These are phyloP conservation scores for Heliamphora pulchella DNA, from an alignment of 179 eudicot species.

Conservation along the genomic window DNA sequence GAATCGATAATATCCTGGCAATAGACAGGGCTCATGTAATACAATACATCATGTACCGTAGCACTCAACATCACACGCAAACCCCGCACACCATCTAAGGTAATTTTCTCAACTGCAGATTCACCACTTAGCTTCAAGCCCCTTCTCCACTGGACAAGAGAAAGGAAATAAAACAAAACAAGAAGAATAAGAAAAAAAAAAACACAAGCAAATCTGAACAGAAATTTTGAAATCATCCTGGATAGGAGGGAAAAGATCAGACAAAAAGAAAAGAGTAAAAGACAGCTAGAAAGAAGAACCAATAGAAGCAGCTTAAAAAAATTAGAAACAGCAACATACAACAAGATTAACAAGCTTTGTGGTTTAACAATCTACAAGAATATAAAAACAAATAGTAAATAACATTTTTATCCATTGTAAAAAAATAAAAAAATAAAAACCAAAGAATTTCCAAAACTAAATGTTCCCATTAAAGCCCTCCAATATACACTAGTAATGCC, in stretches of 20 bases:
- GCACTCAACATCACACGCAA: slow-evolving; percentile 86
- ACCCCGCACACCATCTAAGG: slow-evolving; percentile 87
- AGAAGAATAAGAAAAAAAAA: not conserved
- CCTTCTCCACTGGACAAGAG: slow-evolving; percentile 72
- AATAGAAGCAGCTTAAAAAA: not conserved
- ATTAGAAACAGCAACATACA: not conserved
- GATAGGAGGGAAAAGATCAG: not conserved
- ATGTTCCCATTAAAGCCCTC: no score
- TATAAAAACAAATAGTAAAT: not conserved
- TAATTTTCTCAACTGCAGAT: slow-evolving; percentile 74
- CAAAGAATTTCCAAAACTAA: not conserved
- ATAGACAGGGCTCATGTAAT: slow-evolving; percentile 98
- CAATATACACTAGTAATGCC: no score
- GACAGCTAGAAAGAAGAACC: not conserved
- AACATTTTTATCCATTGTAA: no score
- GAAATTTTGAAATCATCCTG: not conserved
- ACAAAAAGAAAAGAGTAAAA: not conserved
- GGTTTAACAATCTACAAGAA: not conserved
- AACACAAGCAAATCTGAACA: not conserved
- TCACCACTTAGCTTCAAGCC: slow-evolving; percentile 90
- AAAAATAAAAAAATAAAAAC: no score
- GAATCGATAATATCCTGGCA: slow-evolving; percentile 94
- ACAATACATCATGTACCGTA: slow-evolving; percentile 91
- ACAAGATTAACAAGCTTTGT: not conserved
- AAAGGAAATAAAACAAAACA: not conserved